Base-by-base conservation (phyloP, 257 asterid genomes). In the Thymus quinquecostatus region DNA sequence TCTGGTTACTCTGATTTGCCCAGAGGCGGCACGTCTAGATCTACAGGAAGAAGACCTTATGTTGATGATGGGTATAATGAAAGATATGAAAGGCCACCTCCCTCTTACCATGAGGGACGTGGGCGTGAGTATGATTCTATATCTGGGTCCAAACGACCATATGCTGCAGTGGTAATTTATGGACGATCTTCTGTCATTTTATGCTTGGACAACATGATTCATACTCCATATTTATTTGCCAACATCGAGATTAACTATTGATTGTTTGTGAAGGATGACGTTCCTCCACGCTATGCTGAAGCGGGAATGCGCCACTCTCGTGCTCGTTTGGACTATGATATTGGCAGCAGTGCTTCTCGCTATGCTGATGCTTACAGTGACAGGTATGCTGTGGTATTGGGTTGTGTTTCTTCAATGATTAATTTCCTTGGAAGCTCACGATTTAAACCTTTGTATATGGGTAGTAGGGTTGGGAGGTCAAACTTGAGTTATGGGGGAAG, bases 81-180 rank as follows among this genome's bases (percentile, higher is more conserved):
- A 65, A 83, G 97, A 83, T 89, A 85, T 75, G 97, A 91, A 76
- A 88, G 96, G 86, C 96, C 94, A 5, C 96, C 88, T 82, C 85
- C 92, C 62, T 63, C 81, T 33, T 92, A 90, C 77, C 89, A 87
- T 13, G 99, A 92, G 77, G 84, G 77, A 5, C 94, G 92, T 43
- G 90, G 85, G 27, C 89, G 86, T 33, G 97, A 95, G 66, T 95
- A 87, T 60, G 96, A 83, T 44, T 68, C 96, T 38, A 56, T 87
- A 55, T 75, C 97, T 72, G 99, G 99, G 49, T 87, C 99, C 68
- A 95, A 95, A 79, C 98, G 98, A 55, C 80, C 98, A 38, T 95
- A 89, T 71, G 41, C 91, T 70, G 79, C 94, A 33, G 41, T 95
- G 96, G 98, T 86, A 86, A 62, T 55, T 65, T 55, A 40, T 62